Conservation (phyloP, 1,284 basidiomycete species). For the Cryptococcus neoformans region DNA sequence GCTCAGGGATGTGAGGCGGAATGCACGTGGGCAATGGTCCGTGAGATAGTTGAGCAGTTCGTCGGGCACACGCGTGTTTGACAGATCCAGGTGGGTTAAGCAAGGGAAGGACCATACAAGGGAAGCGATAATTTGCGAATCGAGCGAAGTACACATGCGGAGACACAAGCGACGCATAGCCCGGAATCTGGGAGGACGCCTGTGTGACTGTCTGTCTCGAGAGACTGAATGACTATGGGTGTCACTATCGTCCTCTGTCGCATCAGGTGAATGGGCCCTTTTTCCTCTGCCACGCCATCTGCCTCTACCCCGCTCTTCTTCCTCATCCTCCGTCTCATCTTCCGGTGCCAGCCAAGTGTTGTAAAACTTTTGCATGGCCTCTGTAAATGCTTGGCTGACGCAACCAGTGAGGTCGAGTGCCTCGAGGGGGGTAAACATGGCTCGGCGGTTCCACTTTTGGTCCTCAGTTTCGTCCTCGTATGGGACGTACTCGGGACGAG, state of each 20-base stretch:
- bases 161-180: conserved; percentile 79
- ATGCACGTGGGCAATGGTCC: conserved; percentile 55
- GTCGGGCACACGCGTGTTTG: conserved; percentile 66
- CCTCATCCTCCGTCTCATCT: conserved; percentile 55
- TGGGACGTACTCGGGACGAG: conserved; percentile 40
- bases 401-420: conserved; percentile 94
- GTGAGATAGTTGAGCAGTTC: conserved; percentile 51
- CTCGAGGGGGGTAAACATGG: conserved; percentile 61
- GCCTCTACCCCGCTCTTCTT: conserved; percentile 49
- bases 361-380: conserved; percentile 79
- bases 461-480: conserved; percentile 54
- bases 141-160: conserved; percentile 74
- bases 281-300: conserved; percentile 11
- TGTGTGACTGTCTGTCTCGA: conserved; percentile 11
- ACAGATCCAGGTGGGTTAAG: conserved; percentile 53
- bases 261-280: conserved; percentile 8
- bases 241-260: conserved; percentile 33
- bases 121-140: conserved; percentile 66
- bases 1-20: conserved; percentile 73
- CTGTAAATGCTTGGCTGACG: conserved; percentile 81
- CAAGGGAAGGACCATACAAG: conserved; percentile 58
- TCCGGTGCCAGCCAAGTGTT: conserved; percentile 58
- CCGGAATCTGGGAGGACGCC: conserved; percentile 59
- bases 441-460: conserved; percentile 60
- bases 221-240: conserved; percentile 11